phyloP scores from a whole-genome alignment of 2,329 filamentous ascomycete genomes.

The Phaeosphaeria sp. region DNA sequence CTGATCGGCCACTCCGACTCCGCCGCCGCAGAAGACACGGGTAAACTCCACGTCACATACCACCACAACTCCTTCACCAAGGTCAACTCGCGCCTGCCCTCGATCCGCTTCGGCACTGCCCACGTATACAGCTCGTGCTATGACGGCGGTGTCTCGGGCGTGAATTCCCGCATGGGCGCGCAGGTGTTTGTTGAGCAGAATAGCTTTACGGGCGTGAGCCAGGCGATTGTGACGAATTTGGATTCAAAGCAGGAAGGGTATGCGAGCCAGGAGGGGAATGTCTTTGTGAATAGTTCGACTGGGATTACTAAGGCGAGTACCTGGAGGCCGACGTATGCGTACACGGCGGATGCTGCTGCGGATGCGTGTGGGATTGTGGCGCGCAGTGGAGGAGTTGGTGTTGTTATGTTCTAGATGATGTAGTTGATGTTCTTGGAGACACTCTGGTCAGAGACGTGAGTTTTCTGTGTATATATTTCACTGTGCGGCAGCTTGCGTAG shows the following conservation, averaged over 20 bases:
- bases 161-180: slow-evolving; percentile 53
- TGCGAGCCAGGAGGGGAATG: slow-evolving; percentile 55
- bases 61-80: slow-evolving; percentile 71
- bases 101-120: slow-evolving; percentile 69
- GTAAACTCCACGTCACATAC: slow-evolving; percentile 69
- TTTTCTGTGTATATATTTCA: neutral
- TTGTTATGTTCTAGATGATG: slow-evolving; percentile 35
- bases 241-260: slow-evolving; percentile 62
- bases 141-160: slow-evolving; percentile 44
- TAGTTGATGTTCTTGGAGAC: neutral
- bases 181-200: slow-evolving; percentile 53
- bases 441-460: neutral
- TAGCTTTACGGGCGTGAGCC: slow-evolving; percentile 64
- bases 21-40: slow-evolving; percentile 61
- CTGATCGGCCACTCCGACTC: slow-evolving; percentile 66
- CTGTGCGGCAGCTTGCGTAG: too few relatives aligned
- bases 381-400: slow-evolving; percentile 39
- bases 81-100: slow-evolving; percentile 68
- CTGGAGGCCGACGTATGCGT: slow-evolving; percentile 60
- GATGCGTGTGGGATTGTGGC: slow-evolving; percentile 33
- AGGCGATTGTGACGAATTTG: slow-evolving; percentile 63
- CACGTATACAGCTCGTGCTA: slow-evolving; percentile 65
- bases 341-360: slow-evolving; percentile 46
- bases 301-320: slow-evolving; percentile 60
- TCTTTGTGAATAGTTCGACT: slow-evolving; percentile 47